phyloP scores from a whole-genome alignment of 805 yeast species.

The Sugiyamaella lignohabitans region DNA sequence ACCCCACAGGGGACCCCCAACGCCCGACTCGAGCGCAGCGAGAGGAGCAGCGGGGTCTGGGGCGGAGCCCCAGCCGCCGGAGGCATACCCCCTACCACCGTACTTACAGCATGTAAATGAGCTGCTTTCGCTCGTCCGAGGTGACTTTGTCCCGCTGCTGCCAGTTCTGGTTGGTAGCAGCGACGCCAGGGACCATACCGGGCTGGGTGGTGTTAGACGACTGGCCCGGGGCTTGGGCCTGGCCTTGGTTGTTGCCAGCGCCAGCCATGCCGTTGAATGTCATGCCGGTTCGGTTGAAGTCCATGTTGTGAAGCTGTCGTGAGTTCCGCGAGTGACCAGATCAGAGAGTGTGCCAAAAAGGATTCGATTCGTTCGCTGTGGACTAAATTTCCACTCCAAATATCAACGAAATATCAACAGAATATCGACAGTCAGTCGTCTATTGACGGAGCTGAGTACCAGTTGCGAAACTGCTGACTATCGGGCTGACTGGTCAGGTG shows the following conservation, averaged over 20 bases:
- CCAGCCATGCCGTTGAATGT: not conserved
- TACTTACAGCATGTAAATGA: constrained; percentile 24
- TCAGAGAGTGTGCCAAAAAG: not conserved
- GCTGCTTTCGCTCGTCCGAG: constrained; percentile 23
- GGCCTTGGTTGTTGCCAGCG: not conserved
- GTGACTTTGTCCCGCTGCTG: constrained; percentile 11
- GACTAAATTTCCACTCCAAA: too few species aligned
- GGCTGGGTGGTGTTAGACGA: too few species aligned
- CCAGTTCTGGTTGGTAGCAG: not conserved
- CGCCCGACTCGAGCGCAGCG: too few species aligned
- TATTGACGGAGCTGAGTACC: too few species aligned
- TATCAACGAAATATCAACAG: too few species aligned
- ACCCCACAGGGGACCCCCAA: too few species aligned
- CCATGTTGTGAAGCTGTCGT: not conserved
- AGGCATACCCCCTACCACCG: not conserved
- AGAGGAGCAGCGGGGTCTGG: not conserved
- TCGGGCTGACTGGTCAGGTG: too few species aligned
- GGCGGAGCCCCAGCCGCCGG: constrained; percentile 1
- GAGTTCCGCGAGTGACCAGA: not conserved
- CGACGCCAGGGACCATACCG: not conserved
- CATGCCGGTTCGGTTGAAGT: not conserved
- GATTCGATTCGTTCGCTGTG: too few species aligned
- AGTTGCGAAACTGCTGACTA: too few species aligned
- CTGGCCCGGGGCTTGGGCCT: not conserved
- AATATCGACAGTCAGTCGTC: too few species aligned